Conservation (phyloP, 345 rosid genomes). For the Erucastrum elatum region DNA sequence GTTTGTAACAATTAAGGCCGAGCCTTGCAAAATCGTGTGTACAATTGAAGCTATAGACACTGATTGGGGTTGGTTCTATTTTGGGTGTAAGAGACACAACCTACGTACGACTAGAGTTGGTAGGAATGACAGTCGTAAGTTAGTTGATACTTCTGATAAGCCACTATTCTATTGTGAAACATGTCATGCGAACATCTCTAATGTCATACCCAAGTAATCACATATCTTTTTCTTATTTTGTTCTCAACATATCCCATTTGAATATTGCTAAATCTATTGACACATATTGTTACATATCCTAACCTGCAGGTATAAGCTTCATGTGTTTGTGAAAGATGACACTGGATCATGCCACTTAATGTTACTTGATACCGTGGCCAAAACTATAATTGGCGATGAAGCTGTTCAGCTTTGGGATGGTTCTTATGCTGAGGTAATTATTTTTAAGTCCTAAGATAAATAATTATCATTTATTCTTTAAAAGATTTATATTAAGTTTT, state of each 20-base stretch:
- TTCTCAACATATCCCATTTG: no score
- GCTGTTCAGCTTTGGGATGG: background rate
- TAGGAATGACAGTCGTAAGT: background rate
- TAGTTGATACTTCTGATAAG: background rate
- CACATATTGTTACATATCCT: no score
- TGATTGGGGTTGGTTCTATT: background rate
- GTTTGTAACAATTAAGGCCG: background rate
- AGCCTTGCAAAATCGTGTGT: background rate
- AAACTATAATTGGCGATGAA: background rate
- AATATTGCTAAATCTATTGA: no score
- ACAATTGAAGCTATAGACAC: background rate
- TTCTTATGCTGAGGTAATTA: no score
- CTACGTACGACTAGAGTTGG: background rate
- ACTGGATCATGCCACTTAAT: background rate
- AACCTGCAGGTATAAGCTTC: background rate
- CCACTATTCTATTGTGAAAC: background rate
- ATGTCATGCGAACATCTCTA: background rate
- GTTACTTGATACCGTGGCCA: background rate
- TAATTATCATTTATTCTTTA: no score
- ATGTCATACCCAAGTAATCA: background rate
- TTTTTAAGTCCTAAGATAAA: no score
- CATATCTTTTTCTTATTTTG: no score
- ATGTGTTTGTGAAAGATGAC: background rate
- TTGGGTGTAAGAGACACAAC: background rate
- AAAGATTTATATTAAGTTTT: no score